phyloP scores from a whole-genome alignment of 2,329 filamentous ascomycete genomes.

The Cladophialophora immunda region DNA sequence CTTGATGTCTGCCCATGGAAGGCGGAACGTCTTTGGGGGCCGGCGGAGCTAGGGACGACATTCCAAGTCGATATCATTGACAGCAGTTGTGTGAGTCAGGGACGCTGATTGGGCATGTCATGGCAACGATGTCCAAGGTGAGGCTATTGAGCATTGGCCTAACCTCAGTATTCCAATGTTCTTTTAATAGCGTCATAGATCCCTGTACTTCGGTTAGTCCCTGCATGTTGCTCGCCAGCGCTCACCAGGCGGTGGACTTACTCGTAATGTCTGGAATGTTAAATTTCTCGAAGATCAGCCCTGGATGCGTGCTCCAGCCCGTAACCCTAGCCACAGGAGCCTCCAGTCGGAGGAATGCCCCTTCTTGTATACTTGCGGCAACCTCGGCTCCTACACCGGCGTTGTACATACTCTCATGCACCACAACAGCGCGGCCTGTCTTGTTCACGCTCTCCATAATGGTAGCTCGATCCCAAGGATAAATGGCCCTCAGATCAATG shows the following conservation, averaged over 20 bases:
- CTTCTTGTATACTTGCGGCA: conserved; percentile 85
- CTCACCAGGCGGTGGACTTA: no score
- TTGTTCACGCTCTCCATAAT: conserved; percentile 84
- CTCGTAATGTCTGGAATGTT: conserved; percentile 85
- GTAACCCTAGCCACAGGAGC: conserved; percentile 85
- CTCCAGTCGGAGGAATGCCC: conserved; percentile 83
- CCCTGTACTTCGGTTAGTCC: conserved; percentile 49
- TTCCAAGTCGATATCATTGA: not conserved
- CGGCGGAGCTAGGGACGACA: not conserved
- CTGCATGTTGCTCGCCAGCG: no score
- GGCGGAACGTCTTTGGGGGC: not conserved
- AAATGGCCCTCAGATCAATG: conserved; percentile 86
- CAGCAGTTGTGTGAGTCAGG: not conserved
- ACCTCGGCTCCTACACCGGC: conserved; percentile 89
- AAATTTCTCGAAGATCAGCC: conserved; percentile 80
- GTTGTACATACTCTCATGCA: conserved; percentile 93
- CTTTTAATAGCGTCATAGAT: conserved; percentile 76
- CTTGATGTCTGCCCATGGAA: not conserved
- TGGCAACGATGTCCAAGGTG: not conserved
- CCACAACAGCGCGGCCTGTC: conserved; percentile 85
- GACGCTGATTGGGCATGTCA: not conserved
- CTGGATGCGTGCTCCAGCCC: conserved; percentile 88
- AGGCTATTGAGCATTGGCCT: not conserved
- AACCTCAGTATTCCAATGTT: conserved; percentile 68
- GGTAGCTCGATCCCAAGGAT: conserved; percentile 87